These are phyloP conservation scores for Ascochyta pisi DNA, from an alignment of 2,329 filamentous ascomycete genomes.

Conservation along the genomic window DNA sequence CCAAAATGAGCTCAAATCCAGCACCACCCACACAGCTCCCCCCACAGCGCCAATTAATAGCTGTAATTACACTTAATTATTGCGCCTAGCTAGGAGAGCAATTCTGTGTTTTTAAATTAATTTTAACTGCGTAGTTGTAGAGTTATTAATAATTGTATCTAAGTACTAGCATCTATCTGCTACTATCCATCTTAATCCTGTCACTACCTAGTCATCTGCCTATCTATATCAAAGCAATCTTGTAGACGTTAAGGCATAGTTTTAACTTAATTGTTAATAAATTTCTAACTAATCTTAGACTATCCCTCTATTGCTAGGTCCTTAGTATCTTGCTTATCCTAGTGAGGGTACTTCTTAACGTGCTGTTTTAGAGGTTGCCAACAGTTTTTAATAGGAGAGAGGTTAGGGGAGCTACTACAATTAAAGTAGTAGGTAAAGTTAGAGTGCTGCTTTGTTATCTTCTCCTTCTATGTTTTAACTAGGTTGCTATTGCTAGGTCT, in stretches of 20 bases:
- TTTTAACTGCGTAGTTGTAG: not conserved
- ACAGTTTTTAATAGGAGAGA: too few species aligned
- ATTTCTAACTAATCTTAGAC: not conserved
- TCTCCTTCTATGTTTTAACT: not conserved
- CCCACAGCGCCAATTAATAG: not conserved
- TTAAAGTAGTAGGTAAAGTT: not conserved
- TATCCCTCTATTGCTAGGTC: not conserved
- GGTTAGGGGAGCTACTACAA: not conserved
- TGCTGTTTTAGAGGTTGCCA: not conserved
- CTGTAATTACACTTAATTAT: not conserved
- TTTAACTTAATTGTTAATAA: not conserved
- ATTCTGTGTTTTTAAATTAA: not conserved
- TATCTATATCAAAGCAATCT: not conserved
- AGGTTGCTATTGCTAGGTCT: not conserved
- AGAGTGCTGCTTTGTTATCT: not conserved
- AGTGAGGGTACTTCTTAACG: not conserved
- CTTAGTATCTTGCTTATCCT: not conserved
- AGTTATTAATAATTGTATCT: not conserved
- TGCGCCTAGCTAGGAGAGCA: not conserved
- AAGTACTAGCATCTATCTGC: not conserved
- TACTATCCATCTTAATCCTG: not conserved
- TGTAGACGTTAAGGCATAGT: not conserved
- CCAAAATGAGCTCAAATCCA: too few species aligned
- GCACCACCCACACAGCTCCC: too few species aligned
- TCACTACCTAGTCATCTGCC: not conserved